A percentile compares a stretch with the other conserved stretches of the same genome.
Conservation (phyloP, 306 rosid genomes). For the Citrullus amarus region DNA sequence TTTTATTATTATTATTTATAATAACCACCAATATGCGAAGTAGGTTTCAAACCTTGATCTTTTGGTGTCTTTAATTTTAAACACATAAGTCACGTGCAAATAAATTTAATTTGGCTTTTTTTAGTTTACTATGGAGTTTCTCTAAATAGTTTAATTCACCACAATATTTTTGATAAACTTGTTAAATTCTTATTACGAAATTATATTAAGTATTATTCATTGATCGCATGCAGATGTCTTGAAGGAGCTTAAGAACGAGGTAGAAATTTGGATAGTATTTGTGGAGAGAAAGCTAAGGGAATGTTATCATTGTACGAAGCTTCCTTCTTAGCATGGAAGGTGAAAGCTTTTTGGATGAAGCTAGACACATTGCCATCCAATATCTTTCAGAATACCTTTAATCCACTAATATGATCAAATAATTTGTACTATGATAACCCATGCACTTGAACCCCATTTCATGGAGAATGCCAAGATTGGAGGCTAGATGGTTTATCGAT, state of each 20-base stretch:
- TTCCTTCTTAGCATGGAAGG: slow-evolving; percentile 13
- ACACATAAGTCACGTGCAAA: too few relatives aligned
- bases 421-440: not conserved
- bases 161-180: too few relatives aligned
- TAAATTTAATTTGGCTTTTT: too few relatives aligned
- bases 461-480: slow-evolving; percentile 28
- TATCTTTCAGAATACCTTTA: not conserved
- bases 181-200: too few relatives aligned
- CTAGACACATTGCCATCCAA: slow-evolving; percentile 7
- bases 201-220: too few relatives aligned
- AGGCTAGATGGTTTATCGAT: slow-evolving; percentile 13
- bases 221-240: slow-evolving; percentile 5
- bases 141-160: too few relatives aligned
- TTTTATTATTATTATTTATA: too few relatives aligned
- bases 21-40: too few relatives aligned
- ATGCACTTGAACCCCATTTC: slow-evolving; percentile 27
- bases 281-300: not conserved
- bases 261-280: not conserved
- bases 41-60: too few relatives aligned
- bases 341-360: slow-evolving; percentile 20
- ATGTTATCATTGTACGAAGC: slow-evolving; percentile 27
- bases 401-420: not conserved
- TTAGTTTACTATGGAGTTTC: too few relatives aligned
- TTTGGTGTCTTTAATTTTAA: too few relatives aligned
- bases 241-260: slow-evolving; percentile 8